These are phyloP conservation scores for Leucocoprinus sp. DNA, from an alignment of 768 basidiomycete genomes.

Conservation along the genomic window DNA sequence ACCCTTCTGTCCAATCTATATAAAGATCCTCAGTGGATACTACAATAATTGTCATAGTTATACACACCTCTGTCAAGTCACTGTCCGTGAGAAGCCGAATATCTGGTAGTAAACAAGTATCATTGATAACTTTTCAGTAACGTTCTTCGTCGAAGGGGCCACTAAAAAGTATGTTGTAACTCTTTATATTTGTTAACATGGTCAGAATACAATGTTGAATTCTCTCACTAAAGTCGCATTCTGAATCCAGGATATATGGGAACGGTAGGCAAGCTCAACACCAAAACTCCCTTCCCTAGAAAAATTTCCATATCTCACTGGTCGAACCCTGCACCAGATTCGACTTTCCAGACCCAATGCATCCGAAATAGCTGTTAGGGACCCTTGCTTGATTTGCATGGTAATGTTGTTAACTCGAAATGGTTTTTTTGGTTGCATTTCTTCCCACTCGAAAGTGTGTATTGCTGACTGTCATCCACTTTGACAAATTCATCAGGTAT, in stretches of 20 bases:
- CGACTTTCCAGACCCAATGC: conserved; percentile 64
- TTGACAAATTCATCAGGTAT: conserved; percentile 31
- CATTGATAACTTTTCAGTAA: conserved; percentile 57
- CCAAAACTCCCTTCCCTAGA: conserved; percentile 50
- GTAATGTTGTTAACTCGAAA: conserved; percentile 46
- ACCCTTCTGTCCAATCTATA: conserved; percentile 64
- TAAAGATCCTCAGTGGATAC: not conserved
- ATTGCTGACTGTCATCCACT: conserved; percentile 36
- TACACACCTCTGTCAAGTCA: conserved; percentile 58
- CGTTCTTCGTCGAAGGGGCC: conserved; percentile 52
- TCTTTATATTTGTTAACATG: conserved; percentile 22
- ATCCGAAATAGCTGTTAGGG: conserved; percentile 54
- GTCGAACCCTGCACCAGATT: conserved; percentile 54
- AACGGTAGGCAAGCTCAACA: conserved; percentile 59
- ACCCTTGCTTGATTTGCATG: conserved; percentile 48
- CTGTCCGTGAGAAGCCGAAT: conserved; percentile 59
- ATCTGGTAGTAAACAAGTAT: conserved; percentile 54
- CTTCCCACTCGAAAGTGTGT: conserved; percentile 64
- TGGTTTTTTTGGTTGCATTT: conserved; percentile 20
- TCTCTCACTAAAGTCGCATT: conserved; percentile 50
- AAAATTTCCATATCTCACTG: conserved; percentile 57
- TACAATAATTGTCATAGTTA: not conserved
- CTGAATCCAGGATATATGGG: conserved; percentile 74
- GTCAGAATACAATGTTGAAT: not conserved
- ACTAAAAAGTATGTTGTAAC: conserved; percentile 65